Evolutionary conservation across 2,329 filamentous ascomycete species (phyloP).

Genomic region (Clarireedia hainanense): DNA sequence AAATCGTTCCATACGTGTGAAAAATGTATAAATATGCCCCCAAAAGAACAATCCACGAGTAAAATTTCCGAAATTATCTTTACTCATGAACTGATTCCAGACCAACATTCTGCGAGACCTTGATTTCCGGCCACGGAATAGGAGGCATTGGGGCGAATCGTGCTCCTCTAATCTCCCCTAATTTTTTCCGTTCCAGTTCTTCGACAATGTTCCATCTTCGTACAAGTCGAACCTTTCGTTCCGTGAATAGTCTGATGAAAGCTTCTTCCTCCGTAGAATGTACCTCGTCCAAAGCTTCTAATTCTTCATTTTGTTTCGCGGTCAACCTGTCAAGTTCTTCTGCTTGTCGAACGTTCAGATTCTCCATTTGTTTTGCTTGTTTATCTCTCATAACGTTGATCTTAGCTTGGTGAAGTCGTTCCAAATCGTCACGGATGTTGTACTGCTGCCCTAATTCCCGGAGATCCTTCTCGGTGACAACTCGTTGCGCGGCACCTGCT

Average conservation of each 20-base stretch:
- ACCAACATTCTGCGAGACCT: conserved; percentile 9
- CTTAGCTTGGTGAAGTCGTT: conserved; percentile 49
- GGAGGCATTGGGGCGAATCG: conserved; percentile 35
- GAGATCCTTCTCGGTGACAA: conserved; percentile 52
- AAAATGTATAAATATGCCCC: not conserved
- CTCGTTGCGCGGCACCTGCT: conserved; percentile 38
- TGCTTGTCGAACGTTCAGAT: conserved; percentile 47
- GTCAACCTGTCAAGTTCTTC: conserved; percentile 40
- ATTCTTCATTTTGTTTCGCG: conserved; percentile 39
- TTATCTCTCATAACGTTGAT: conserved; percentile 60
- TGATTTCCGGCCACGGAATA: conserved; percentile 34
- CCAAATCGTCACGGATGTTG: conserved; percentile 50
- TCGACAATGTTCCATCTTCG: conserved; percentile 45
- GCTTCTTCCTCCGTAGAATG: conserved; percentile 44
- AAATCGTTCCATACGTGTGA: not conserved
- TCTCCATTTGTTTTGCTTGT: conserved; percentile 54
- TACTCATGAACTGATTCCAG: conserved; percentile 19
- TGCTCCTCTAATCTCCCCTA: conserved; percentile 38
- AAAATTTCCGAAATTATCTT: not conserved
- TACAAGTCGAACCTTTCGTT: conserved; percentile 38
- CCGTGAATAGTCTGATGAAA: conserved; percentile 37
- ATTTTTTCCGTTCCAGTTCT: conserved; percentile 45
- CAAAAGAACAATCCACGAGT: not conserved
- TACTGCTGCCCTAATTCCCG: conserved; percentile 54
- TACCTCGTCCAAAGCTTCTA: conserved; percentile 39